Evolutionary conservation across 2,329 filamentous ascomycete genomes (phyloP), one percentile per base, ranked within the genome.

Genomic region (Knufia petricola): DNA sequence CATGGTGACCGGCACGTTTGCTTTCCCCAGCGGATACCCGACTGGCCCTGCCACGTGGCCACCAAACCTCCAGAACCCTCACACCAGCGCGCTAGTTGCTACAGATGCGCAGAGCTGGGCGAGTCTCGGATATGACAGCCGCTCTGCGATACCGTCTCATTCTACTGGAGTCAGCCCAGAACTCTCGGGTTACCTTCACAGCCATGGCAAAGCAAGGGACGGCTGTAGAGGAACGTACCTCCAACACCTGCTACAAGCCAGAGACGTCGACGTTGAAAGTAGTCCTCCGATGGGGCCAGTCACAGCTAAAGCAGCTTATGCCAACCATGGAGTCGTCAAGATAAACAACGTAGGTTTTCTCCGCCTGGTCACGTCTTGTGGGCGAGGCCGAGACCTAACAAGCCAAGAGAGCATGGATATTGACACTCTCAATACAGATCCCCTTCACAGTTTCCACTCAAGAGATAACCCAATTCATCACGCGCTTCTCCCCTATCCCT

Each of bases 361-460:
- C n/a, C n/a, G n/a, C n/a, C n/a, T n/a, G n/a, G n/a, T n/a, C n/a
- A n/a, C n/a, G n/a, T 61, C n/a, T 15, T 19, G 41, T 12, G 8
- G 7, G n/a, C 23, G 23, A 19, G 15, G 9, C 13, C 13, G 15
- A n/a, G 17, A 21, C 21, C 15, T 6, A 19, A 13, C 17, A 23
- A 21, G 13, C 6, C 37, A 19, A 6, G 32, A 42, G 21, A 30
- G 45, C 37, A 23, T 36, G 49, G 15, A 38, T 42, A 13, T n/a
- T 46, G 19, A 45, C 42, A 8, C 7, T 17, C 8, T 13, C 21
- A 13, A 9, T 26, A 13, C 50, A 70, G 70, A 75, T 77, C 24
- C 74, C 74, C 0, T 77, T 73, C 53, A 60, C 61, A n/a, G 64
- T 73, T 32, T 72, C 69, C 15, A 70, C 70, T 50, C 61, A 68